Evolutionary conservation across 495 filamentous ascomycete genomes (phyloP).

Genomic region (Elaphomyces granulatus): DNA sequence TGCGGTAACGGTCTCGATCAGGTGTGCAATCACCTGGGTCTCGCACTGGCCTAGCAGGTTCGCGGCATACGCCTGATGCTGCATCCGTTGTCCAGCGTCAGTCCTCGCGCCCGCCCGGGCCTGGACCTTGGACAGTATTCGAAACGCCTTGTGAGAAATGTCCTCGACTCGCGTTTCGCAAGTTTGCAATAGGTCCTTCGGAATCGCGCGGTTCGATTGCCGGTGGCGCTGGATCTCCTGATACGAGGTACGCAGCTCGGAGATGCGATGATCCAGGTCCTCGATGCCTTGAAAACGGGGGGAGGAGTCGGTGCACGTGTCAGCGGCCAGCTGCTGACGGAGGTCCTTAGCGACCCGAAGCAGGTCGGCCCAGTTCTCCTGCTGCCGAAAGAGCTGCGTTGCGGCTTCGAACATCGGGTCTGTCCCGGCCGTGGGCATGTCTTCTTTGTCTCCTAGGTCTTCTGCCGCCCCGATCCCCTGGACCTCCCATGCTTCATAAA

Average conservation of each 20-base stretch:
- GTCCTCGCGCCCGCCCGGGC: neutral
- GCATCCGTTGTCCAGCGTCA: neutral
- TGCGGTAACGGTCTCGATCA: neutral
- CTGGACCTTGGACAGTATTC: neutral
- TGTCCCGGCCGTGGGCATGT: neutral
- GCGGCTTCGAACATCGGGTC: neutral
- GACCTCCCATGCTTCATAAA: neutral
- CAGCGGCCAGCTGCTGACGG: neutral
- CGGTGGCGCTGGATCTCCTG: neutral
- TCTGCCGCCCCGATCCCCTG: neutral
- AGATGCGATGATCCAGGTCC: neutral
- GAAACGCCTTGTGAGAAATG: neutral
- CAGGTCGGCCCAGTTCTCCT: neutral
- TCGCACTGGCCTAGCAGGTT: neutral
- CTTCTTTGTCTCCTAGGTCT: neutral
- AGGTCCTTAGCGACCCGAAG: neutral
- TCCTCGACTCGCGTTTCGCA: neutral
- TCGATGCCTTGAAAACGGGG: neutral
- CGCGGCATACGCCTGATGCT: neutral
- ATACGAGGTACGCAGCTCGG: neutral
- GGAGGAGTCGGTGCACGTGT: neutral
- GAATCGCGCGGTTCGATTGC: neutral
- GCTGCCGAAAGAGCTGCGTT: neutral
- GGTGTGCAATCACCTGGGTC: neutral
- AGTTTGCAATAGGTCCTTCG: neutral